Percentiles rank a stretch among this genome's conserved stretches.
phyloP scores from a whole-genome alignment of 148 eudicot genomes.

The Amaranthus cruentus region DNA sequence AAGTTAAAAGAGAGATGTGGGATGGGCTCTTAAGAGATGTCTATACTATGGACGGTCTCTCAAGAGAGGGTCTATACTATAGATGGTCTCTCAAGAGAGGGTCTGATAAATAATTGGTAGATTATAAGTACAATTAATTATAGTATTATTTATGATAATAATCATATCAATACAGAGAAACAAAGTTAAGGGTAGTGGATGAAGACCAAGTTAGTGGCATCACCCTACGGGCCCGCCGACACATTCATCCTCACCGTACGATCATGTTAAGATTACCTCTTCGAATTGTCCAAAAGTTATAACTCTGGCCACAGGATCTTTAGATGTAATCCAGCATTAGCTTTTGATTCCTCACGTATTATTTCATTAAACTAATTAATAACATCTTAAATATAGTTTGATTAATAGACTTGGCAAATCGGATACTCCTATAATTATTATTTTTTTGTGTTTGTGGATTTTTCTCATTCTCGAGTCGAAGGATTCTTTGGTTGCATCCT shows the following conservation, averaged over 20 bases:
- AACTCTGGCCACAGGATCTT: conserved; percentile 27
- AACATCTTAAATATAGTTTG: too few species aligned
- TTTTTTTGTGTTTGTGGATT: too few species aligned
- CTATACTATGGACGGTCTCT: too few species aligned
- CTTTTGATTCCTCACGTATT: neutral
- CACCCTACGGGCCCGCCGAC: conserved; percentile 39
- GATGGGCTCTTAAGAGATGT: too few species aligned
- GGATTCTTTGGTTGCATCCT: too few species aligned
- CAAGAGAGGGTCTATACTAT: too few species aligned
- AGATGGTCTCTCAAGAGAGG: too few species aligned
- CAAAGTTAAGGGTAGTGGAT: neutral
- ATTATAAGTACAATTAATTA: neutral
- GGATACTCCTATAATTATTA: too few species aligned
- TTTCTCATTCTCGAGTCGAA: too few species aligned
- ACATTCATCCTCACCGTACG: conserved; percentile 47
- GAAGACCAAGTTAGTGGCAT: conserved; percentile 26
- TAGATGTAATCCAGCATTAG: neutral
- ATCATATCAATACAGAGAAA: neutral
- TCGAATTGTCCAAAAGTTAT: conserved; percentile 29
- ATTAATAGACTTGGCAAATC: too few species aligned
- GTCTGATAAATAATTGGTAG: neutral
- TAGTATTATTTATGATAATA: conserved; percentile 14
- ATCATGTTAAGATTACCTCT: conserved; percentile 24
- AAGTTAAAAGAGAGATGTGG: too few species aligned
- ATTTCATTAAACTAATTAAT: neutral